A percentile compares a stretch with the other conserved stretches of the same genome.
Evolutionary conservation across 495 filamentous ascomycete genomes (phyloP).

Genomic region (Penicillium paradoxum): DNA sequence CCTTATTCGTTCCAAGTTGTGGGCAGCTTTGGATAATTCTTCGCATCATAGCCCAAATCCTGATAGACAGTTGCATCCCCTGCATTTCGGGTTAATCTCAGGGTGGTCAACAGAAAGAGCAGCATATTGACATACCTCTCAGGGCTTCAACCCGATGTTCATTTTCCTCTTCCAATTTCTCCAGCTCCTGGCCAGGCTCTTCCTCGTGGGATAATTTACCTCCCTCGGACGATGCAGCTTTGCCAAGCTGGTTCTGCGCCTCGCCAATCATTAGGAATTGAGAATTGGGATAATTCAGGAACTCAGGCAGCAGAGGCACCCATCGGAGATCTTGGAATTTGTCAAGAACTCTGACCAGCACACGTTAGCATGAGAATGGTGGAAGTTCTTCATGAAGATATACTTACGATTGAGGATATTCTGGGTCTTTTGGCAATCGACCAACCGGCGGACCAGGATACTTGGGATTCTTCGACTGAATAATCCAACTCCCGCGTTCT

Average conservation of each 20-base stretch:
- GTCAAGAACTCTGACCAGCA: conserved; percentile 50
- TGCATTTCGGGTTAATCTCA: conserved; percentile 11
- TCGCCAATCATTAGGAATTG: conserved; percentile 84
- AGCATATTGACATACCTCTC: conserved; percentile 34
- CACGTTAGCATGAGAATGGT: not conserved
- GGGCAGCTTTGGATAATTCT: conserved; percentile 47
- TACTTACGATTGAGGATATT: conserved; percentile 69
- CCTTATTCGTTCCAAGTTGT: conserved; percentile 41
- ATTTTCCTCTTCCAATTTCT: conserved; percentile 58
- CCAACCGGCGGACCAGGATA: conserved; percentile 58
- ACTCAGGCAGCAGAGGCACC: conserved; percentile 67
- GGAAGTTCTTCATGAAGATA: not conserved
- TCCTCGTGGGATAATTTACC: conserved; percentile 55
- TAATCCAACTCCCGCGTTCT: conserved; percentile 68
- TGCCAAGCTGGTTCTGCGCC: conserved; percentile 52
- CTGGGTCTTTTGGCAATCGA: conserved; percentile 57
- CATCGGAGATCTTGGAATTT: conserved; percentile 73
- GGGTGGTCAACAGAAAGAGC: not conserved
- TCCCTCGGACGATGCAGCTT: conserved; percentile 56
- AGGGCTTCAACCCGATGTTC: conserved; percentile 53
- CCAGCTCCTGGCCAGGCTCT: conserved; percentile 55
- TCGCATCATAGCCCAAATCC: conserved; percentile 48
- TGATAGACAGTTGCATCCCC: conserved; percentile 50
- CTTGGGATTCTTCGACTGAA: conserved; percentile 78
- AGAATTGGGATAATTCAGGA: conserved; percentile 72